phyloP scores from a whole-genome alignment of 2,329 filamentous ascomycete genomes.

The Pezicula rhizophila region DNA sequence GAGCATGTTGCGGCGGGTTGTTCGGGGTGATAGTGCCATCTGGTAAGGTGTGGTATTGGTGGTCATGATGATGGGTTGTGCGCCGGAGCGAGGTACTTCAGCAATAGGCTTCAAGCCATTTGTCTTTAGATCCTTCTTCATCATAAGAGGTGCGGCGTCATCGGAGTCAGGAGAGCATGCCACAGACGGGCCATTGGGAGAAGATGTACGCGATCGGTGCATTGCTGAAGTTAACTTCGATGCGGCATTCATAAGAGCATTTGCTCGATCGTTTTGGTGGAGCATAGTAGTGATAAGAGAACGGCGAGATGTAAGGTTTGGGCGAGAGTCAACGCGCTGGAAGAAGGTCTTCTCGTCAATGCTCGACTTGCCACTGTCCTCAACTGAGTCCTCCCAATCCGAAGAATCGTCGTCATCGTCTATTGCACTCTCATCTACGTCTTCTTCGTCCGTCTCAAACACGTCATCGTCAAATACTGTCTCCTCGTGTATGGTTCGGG shows the following conservation, averaged over 20 bases:
- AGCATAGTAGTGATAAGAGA: conserved; percentile 89
- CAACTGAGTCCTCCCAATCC: conserved; percentile 61
- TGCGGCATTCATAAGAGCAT: conserved; percentile 58
- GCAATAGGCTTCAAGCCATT: conserved; percentile 24
- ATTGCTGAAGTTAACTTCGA: conserved; percentile 48
- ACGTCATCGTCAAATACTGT: conserved; percentile 47
- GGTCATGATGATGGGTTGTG: conserved; percentile 74
- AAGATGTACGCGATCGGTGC: conserved; percentile 57
- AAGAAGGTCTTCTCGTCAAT: conserved; percentile 77
- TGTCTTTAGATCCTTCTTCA: conserved; percentile 35
- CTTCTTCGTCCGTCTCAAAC: conserved; percentile 56
- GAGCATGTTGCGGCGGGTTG: conserved; percentile 91
- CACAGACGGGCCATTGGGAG: conserved; percentile 61
- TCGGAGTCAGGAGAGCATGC: conserved; percentile 41
- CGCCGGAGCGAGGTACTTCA: conserved; percentile 51
- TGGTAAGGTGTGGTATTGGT: conserved; percentile 55
- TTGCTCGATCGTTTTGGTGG: conserved; percentile 69
- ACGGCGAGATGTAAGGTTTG: conserved; percentile 76
- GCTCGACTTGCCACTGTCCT: conserved; percentile 78
- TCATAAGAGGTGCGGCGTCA: conserved; percentile 45
- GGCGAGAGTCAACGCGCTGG: conserved; percentile 82
- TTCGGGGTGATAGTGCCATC: conserved; percentile 79
- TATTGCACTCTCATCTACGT: conserved; percentile 78
- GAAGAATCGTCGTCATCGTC: conserved; percentile 59
- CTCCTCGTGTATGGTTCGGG: conserved; percentile 56